Evolutionary conservation across 495 filamentous ascomycete species (phyloP).

Genomic region (Pyrenula aspistea): DNA sequence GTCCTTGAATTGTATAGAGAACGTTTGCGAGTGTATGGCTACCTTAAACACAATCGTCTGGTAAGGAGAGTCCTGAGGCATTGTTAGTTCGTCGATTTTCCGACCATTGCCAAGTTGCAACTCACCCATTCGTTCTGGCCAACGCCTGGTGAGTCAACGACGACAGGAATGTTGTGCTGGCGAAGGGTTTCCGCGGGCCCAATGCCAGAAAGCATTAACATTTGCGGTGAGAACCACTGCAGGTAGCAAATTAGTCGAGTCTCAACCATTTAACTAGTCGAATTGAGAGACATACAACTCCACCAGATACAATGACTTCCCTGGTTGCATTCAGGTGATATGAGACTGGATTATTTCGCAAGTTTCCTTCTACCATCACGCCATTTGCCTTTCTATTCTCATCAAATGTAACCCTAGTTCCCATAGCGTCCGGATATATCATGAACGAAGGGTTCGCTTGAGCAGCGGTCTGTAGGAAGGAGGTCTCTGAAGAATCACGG

Average conservation of each 20-base stretch:
- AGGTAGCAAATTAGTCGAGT: too few species aligned
- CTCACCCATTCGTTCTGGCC: constrained; percentile 36
- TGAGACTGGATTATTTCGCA: constrained; percentile 11
- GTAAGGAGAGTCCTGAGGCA: too few species aligned
- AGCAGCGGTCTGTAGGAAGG: constrained; percentile 18
- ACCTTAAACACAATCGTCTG: too few species aligned
- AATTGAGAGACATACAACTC: constrained; percentile 35
- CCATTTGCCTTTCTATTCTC: constrained; percentile 31
- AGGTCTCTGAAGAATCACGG: constrained; percentile 22
- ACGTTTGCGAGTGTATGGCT: too few species aligned
- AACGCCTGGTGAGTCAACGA: constrained; percentile 31
- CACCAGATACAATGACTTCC: constrained; percentile 47
- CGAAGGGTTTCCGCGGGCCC: constrained; percentile 26
- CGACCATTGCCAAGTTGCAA: too few species aligned
- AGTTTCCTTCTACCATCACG: constrained; percentile 29
- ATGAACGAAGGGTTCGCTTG: constrained; percentile 8
- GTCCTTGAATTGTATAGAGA: too few species aligned
- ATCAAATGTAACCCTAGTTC: constrained; percentile 31
- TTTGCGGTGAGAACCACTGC: constrained; percentile 37
- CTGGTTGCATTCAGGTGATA: constrained; percentile 30
- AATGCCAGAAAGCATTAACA: constrained; percentile 41
- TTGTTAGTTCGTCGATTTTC: too few species aligned
- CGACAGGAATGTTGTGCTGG: constrained; percentile 22
- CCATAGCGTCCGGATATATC: constrained; percentile 26
- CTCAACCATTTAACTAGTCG: too few species aligned